These are phyloP conservation scores for Misopates orontium DNA, from an alignment of 257 asterid species.

Conservation along the genomic window DNA sequence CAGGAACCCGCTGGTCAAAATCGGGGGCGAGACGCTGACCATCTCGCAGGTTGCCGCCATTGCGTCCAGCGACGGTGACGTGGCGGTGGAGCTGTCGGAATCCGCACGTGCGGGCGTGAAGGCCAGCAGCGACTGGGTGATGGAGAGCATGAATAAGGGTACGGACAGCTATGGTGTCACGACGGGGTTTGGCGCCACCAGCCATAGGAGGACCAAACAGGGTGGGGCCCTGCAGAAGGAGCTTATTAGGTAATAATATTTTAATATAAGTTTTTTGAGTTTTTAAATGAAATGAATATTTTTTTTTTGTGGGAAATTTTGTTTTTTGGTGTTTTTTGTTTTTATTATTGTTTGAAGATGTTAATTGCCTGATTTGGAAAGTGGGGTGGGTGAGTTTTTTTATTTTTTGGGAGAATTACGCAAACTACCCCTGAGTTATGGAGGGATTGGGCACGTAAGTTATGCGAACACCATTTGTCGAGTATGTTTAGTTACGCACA, in stretches of 20 bases:
- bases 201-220: conserved; percentile 82
- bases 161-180: conserved; percentile 93
- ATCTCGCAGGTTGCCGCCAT: conserved; percentile 86
- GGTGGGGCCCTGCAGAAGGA: conserved; percentile 92
- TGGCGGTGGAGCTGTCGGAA: conserved; percentile 81
- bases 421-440: too few relatives aligned
- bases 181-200: conserved; percentile 87
- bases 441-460: too few relatives aligned
- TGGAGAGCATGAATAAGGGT: conserved; percentile 85
- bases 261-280: neutral
- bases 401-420: too few relatives aligned
- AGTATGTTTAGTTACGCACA: too few relatives aligned
- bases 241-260: conserved; percentile 66
- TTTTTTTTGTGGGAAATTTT: too few relatives aligned
- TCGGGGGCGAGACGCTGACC: conserved; percentile 76
- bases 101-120: conserved; percentile 73
- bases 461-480: too few relatives aligned
- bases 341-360: too few relatives aligned
- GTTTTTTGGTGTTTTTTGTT: too few relatives aligned
- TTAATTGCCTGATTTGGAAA: too few relatives aligned
- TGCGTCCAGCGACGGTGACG: conserved; percentile 55
- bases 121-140: conserved; percentile 96
- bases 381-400: too few relatives aligned
- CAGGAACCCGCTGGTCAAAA: conserved; percentile 69
- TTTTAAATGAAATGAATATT: too few relatives aligned